Percentiles rank a stretch among this genome's conserved stretches.
These are phyloP conservation scores for Monosporozyma yasuniensis DNA, from an alignment of 805 yeast species.

Conservation along the genomic window DNA sequence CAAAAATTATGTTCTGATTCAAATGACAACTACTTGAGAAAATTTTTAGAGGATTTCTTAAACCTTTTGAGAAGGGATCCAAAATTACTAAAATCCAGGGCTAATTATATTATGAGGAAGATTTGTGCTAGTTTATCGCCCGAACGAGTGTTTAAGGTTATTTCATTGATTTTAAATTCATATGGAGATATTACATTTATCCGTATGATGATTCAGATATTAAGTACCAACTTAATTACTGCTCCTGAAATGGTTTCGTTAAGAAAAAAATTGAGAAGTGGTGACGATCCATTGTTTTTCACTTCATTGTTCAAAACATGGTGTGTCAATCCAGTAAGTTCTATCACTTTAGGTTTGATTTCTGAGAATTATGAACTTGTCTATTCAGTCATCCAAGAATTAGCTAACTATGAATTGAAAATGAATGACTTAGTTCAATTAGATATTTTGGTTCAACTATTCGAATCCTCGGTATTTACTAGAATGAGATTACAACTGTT, in stretches of 20 bases:
- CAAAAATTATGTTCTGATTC: slow-evolving; percentile 29
- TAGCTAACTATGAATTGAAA: slow-evolving; percentile 68
- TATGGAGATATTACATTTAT: slow-evolving; percentile 61
- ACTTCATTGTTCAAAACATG: slow-evolving; percentile 75
- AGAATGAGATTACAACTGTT: slow-evolving; percentile 78
- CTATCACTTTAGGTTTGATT: slow-evolving; percentile 71
- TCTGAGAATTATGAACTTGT: slow-evolving; percentile 87
- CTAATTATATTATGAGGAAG: slow-evolving; percentile 77
- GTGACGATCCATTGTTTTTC: slow-evolving; percentile 69
- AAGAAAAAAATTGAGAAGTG: slow-evolving; percentile 55
- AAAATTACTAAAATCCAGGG: slow-evolving; percentile 55
- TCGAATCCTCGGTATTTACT: slow-evolving; percentile 90
- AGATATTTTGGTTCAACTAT: slow-evolving; percentile 78
- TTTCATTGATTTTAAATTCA: slow-evolving; percentile 62
- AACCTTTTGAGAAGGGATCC: slow-evolving; percentile 62
- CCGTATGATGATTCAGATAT: slow-evolving; percentile 73
- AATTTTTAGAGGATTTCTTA: slow-evolving; percentile 64
- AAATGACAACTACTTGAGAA: slow-evolving; percentile 64
- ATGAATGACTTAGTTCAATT: slow-evolving; percentile 75
- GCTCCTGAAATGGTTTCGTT: slow-evolving; percentile 70
- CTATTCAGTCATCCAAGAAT: slow-evolving; percentile 66
- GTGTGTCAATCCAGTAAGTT: slow-evolving; percentile 87
- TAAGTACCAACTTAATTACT: slow-evolving; percentile 77
- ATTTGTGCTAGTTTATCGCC: slow-evolving; percentile 74
- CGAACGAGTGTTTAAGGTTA: slow-evolving; percentile 70